phyloP scores from a whole-genome alignment of 768 basidiomycete species.

The Collybia nuda region DNA sequence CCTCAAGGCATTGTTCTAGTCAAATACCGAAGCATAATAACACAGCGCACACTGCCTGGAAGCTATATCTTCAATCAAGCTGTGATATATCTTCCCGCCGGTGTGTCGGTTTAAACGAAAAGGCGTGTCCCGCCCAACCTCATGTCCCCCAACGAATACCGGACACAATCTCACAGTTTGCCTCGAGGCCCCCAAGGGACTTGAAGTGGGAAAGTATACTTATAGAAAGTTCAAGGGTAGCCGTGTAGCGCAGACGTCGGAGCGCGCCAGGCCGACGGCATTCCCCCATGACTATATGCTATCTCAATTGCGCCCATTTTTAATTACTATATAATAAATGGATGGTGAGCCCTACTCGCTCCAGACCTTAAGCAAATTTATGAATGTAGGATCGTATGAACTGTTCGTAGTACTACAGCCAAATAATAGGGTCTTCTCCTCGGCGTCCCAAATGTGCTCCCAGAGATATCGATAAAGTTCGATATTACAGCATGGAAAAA shows the following conservation, averaged over 20 bases:
- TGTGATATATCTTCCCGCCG: neutral
- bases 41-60: neutral
- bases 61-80: neutral
- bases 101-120: neutral
- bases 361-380: too few species aligned
- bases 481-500: too few species aligned
- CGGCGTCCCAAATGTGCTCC: too few species aligned
- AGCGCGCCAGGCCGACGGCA: neutral
- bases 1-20: neutral
- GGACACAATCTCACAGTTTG: neutral
- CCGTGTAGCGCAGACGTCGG: neutral
- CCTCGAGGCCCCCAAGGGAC: neutral
- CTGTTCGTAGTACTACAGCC: too few species aligned
- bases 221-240: conserved; percentile 17
- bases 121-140: neutral
- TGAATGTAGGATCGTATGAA: too few species aligned
- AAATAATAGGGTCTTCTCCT: too few species aligned
- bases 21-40: neutral
- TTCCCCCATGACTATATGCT: too few species aligned
- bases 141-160: neutral
- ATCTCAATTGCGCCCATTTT: too few species aligned
- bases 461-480: too few species aligned
- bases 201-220: conserved; percentile 3
- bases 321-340: too few species aligned
- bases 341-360: too few species aligned